Evolutionary conservation across 2,329 filamentous ascomycete species (phyloP), one percentile per base, ranked within the genome.

Genomic region (Neofusicoccum cordaticola): DNA sequence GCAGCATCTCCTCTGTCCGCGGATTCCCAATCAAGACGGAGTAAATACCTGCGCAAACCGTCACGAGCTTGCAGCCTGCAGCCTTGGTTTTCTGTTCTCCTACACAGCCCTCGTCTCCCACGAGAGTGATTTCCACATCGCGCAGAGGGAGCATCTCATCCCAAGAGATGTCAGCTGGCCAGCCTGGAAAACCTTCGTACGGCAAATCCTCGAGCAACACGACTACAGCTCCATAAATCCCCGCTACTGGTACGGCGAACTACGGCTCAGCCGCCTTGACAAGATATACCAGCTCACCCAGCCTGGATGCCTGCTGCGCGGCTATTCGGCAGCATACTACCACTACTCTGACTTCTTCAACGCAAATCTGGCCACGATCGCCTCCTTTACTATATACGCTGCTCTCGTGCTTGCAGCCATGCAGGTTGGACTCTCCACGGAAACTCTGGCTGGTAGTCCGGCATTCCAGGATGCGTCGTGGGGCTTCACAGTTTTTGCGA

Each of bases 51-150:
- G 27, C 27, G 27, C 27, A 7, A 31, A 31, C 27, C 27, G 27
- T 31, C 27, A 31, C 27, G 27, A 31, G 6, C 27, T 31, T 1
- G 27, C 27, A 31, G 27, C 27, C 27, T 31, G 27, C 27, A 31
- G 27, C 27, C 27, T 31, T 31, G 78, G 79, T 2, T 71, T 80
- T 42, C 67, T 80, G 0, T 68, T 74, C 2, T 77, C 77, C 4
- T 80, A 80, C 65, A 67, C 71, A 7, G 77, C 74, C 70, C 72
- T 81, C 11, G 69, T 81, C 31, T 52, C 68, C 31, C 69, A 74
- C 63, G 66, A 70, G 39, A 72, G 71, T 65, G 78, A 80, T 64
- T 70, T 78, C 61, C 52, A 67, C 5, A 70, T 79, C 12, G 78
- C 78, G 7, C 62, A 68, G 9, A 71, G 75, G 1, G 12, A 62